A percentile compares a stretch with the other conserved stretches of the same genome.
phyloP scores from a whole-genome alignment of 495 filamentous ascomycete species.

The Aspergillus egyptiacus region DNA sequence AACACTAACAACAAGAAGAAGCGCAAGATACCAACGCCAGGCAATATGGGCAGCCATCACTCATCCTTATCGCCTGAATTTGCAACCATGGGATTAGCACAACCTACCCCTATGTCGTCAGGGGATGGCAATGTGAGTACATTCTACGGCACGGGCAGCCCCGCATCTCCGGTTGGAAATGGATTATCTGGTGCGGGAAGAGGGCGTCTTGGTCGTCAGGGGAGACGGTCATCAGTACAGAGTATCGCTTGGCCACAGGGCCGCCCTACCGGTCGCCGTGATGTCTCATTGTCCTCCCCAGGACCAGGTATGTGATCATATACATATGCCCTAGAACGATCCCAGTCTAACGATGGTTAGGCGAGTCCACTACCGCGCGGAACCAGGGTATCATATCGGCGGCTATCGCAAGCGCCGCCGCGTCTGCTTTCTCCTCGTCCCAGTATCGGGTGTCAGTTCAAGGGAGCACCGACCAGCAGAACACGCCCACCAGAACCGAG shows the following conservation, averaged over 20 bases:
- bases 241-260: conserved; percentile 32
- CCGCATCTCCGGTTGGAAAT: conserved; percentile 46
- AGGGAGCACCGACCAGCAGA: conserved; percentile 67
- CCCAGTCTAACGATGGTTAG: conserved; percentile 20
- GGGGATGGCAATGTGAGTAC: conserved; percentile 48
- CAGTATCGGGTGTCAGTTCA: conserved; percentile 62
- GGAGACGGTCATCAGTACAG: conserved; percentile 55
- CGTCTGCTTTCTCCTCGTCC: conserved; percentile 56
- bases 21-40: conserved; percentile 91
- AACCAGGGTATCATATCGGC: conserved; percentile 78
- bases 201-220: conserved; percentile 66
- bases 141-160: conserved; percentile 52
- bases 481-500: conserved; percentile 63
- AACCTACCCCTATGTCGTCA: conserved; percentile 33
- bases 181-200: conserved; percentile 72
- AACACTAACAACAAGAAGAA: conserved; percentile 99
- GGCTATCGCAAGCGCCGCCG: conserved; percentile 85
- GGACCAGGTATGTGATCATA: conserved; percentile 29
- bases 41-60: conserved; percentile 58
- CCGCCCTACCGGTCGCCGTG: conserved; percentile 33
- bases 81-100: conserved; percentile 55
- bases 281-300: conserved; percentile 35
- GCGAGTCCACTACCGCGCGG: conserved; percentile 27
- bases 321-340: background rate
- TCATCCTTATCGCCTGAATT: conserved; percentile 55